Percentiles rank a stretch among this genome's conserved stretches.
Conservation (phyloP, 2,329 filamentous ascomycete genomes). For the Aspergillus sp. region DNA sequence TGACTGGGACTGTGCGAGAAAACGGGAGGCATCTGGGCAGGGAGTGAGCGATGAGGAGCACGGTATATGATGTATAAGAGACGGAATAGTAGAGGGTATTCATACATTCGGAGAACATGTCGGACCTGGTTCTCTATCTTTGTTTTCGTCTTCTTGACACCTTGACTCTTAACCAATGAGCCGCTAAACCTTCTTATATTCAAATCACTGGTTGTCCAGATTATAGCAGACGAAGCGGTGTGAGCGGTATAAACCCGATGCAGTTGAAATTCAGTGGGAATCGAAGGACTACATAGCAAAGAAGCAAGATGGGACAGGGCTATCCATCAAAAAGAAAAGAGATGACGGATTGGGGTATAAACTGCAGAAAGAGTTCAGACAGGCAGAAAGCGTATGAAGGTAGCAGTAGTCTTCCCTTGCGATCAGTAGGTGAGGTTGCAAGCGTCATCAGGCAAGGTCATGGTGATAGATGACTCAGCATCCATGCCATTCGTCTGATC, state of each 20-base stretch:
- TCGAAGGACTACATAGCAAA: not conserved
- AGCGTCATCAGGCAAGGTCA: constrained; percentile 42
- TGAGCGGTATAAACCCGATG: not conserved
- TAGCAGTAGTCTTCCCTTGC: not conserved
- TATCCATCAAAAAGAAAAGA: not conserved
- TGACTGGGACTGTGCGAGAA: constrained; percentile 94
- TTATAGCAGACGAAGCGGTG: constrained; percentile 7
- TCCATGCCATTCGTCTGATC: not conserved
- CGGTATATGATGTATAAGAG: not conserved
- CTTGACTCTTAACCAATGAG: not conserved
- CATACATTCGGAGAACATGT: constrained; percentile 91
- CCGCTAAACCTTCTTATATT: not conserved
- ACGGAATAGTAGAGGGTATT: not conserved
- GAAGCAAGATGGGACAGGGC: not conserved
- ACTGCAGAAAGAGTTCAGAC: not conserved
- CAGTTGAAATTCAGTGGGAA: not conserved
- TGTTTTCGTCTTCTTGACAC: not conserved
- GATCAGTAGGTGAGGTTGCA: constrained; percentile 21
- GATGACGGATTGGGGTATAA: not conserved
- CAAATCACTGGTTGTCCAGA: not conserved
- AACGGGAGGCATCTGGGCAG: constrained; percentile 78
- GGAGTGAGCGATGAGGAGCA: constrained; percentile 7
- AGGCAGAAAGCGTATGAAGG: constrained; percentile 6
- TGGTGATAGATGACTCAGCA: constrained; percentile 36
- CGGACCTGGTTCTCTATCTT: constrained; percentile 20